Conservation (phyloP, 2,329 filamentous ascomycete species). For the Furcasterigmium sp. region DNA sequence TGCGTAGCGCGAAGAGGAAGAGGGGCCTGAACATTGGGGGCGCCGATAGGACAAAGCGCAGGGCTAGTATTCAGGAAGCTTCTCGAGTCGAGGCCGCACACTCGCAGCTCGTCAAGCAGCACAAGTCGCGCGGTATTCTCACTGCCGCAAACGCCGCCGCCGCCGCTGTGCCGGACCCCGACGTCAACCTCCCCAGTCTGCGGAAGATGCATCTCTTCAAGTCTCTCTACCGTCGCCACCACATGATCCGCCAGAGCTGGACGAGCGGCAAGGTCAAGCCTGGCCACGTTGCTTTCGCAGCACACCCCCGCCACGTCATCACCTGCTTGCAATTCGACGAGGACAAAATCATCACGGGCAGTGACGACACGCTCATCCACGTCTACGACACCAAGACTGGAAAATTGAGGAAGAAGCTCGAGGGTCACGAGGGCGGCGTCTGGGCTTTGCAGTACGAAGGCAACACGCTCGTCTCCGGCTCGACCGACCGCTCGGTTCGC, state of each 20-base stretch:
- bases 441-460: constrained; percentile 97
- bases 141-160: constrained; percentile 84
- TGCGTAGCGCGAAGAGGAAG: constrained; percentile 52
- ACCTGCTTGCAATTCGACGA: constrained; percentile 97
- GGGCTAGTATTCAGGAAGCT: constrained; percentile 42
- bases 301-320: constrained; percentile 92
- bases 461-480: constrained; percentile 91
- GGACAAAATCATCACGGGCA: constrained; percentile 96
- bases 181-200: constrained; percentile 71
- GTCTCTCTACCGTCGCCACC: constrained; percentile 87
- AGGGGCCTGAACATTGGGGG: constrained; percentile 39
- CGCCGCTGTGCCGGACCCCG: constrained; percentile 73
- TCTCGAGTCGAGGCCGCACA: constrained; percentile 35
- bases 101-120: constrained; percentile 32
- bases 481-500: constrained; percentile 94
- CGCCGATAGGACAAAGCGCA: constrained; percentile 48
- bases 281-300: constrained; percentile 90
- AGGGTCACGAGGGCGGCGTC: constrained; percentile 93
- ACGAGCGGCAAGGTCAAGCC: constrained; percentile 81
- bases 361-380: constrained; percentile 95
- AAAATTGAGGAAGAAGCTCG: constrained; percentile 72
- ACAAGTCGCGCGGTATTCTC: constrained; percentile 74
- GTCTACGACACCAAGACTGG: constrained; percentile 97
- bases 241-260: constrained; percentile 88
- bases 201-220: constrained; percentile 90